Percentiles rank a stretch among this genome's conserved stretches.
Conservation (phyloP, 768 basidiomycete species). For the Kwoniella newhampshirensis region DNA sequence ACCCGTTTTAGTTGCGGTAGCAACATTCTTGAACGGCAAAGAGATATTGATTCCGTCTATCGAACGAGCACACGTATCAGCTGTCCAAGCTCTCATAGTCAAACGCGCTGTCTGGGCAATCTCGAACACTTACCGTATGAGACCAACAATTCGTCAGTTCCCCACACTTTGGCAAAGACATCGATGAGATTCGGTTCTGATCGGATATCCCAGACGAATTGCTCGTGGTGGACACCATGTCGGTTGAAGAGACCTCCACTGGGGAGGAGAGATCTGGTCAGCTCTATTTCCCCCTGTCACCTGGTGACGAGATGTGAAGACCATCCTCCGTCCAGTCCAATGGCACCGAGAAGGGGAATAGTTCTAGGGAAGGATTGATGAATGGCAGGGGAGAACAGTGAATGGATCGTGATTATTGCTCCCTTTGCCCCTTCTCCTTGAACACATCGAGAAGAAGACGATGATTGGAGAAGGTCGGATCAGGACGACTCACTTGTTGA, state of each 20-base stretch:
- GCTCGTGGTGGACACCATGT: conserved; percentile 44
- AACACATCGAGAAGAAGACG: too few relatives aligned
- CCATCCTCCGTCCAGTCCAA: too few relatives aligned
- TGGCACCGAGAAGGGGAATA: too few relatives aligned
- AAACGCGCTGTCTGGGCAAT: background rate
- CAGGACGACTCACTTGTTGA: conserved; percentile 39
- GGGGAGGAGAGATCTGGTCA: too few relatives aligned
- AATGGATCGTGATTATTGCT: too few relatives aligned
- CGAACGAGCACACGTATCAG: background rate
- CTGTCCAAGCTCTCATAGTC: conserved; percentile 11
- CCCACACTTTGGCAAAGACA: conserved; percentile 49
- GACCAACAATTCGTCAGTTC: conserved; percentile 42
- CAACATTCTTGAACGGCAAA: conserved; percentile 36
- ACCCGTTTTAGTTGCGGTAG: conserved; percentile 23
- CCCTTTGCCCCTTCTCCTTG: too few relatives aligned
- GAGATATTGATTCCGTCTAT: conserved; percentile 43
- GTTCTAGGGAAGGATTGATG: too few relatives aligned
- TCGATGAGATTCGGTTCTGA: conserved; percentile 45
- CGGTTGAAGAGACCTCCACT: conserved; percentile 36
- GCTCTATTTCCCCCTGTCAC: too few relatives aligned
- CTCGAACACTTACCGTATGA: conserved; percentile 38
- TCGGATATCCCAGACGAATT: conserved; percentile 48
- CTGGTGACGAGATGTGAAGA: too few relatives aligned
- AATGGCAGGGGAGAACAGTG: too few relatives aligned
- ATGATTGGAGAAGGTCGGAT: too few relatives aligned